phyloP scores from a whole-genome alignment of 2,329 filamentous ascomycete genomes.

The Thelonectria blattea region DNA sequence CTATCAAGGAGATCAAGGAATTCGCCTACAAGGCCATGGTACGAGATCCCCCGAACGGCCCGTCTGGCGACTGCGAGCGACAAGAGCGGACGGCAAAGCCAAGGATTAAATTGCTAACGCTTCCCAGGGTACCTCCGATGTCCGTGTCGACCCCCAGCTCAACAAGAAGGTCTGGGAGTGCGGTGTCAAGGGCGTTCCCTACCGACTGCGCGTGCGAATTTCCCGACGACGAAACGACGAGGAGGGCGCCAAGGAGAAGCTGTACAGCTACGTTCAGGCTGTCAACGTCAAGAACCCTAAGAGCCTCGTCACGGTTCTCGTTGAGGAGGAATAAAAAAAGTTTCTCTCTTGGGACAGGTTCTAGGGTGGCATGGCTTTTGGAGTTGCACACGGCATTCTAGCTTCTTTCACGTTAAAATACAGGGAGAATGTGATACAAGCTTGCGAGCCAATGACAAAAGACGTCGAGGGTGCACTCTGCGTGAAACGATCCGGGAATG shows the following conservation, averaged over 20 bases:
- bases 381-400: slow-evolving; percentile 55
- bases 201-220: slow-evolving; percentile 96
- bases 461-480: slow-evolving; percentile 36
- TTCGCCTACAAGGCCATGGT: slow-evolving; percentile 97
- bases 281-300: slow-evolving; percentile 99
- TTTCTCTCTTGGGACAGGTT: slow-evolving; percentile 50
- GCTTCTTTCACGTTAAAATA: slow-evolving; percentile 49
- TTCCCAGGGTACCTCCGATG: slow-evolving; percentile 86
- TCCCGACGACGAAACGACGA: slow-evolving; percentile 99
- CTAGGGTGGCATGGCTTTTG: slow-evolving; percentile 53
- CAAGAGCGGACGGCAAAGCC: slow-evolving; percentile 15
- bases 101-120: slow-evolving; percentile 27
- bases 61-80: slow-evolving; percentile 19
- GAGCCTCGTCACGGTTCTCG: slow-evolving; percentile 91
- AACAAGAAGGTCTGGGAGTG: slow-evolving; percentile 99
- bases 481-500: slow-evolving; percentile 36
- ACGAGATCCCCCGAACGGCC: slow-evolving; percentile 50
- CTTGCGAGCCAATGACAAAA: slow-evolving; percentile 35
- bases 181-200: slow-evolving; percentile 98
- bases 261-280: slow-evolving; percentile 99
- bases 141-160: slow-evolving; percentile 96
- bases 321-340: slow-evolving; percentile 72
- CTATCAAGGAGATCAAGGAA: slow-evolving; percentile 99
- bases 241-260: slow-evolving; percentile 99
- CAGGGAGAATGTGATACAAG: slow-evolving; percentile 46